Base-by-base conservation (phyloP, 2,329 filamentous ascomycete species). In the Cladosporium sphaerospermum region DNA sequence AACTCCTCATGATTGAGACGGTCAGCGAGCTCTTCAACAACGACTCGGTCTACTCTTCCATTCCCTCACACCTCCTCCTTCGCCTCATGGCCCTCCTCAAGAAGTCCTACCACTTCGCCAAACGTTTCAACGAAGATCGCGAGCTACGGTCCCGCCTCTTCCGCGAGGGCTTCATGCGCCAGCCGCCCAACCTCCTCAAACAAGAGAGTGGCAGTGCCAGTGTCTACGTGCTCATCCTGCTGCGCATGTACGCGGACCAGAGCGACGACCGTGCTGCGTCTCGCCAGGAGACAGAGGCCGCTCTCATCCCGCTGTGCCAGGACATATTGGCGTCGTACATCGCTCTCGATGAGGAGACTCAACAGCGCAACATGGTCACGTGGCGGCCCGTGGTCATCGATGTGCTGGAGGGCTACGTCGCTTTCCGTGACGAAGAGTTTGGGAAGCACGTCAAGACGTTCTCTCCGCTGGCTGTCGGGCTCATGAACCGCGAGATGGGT, bases 101-200 rank as follows among this genome's bases (percentile, higher is more conserved):
- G 73, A 93, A 95, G 67, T 93, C 87, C 28, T 99, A 96, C 73
- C 84, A 95, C 55, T 99, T 99, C 62, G 93, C 95, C 42, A 91
- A 95, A 65, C 88, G 86, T 62, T 99, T 99, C 78, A 99, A 99
- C 70, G 89, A 90, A 58, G 91, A 99, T 73, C 95, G 96, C 71
- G 93, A 97, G 61, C 77, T 99, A 36, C 84, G 93, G 43, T 95
- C 95, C 79, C 83, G 89, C 14, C 78, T 99, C 14, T 99, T 95
- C 89, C 81, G 90, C 47, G 93, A 99, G 69, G 93, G 95, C 0
- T 99, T 99, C 78, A 99, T 99, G 93, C 96, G 95, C 73, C 93
- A 99, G 68, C 92, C 93, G 13, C 93, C 93, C 2, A 99, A 99
- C 64, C 78, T 99, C 10, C 80, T 99, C 31, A 99, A 99, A 74